Evolutionary conservation across 352 stramenopile genomes (phyloP), one percentile per base, ranked within the genome.

Genomic region (Phytophthora hybrid): DNA sequence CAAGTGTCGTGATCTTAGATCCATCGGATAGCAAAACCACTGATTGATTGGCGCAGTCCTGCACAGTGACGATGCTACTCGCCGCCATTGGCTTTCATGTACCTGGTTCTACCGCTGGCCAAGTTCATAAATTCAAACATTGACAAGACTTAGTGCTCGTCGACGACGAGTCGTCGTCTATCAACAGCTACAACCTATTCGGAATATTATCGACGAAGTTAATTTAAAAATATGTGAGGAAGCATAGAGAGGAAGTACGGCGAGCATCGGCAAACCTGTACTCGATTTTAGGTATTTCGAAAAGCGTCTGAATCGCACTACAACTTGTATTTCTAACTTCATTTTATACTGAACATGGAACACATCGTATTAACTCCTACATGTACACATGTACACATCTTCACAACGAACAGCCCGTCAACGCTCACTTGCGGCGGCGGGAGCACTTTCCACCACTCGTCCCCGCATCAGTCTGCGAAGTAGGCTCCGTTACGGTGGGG

Each of bases 121-220:
- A 77, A 77, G 71, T 85, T 79, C 26, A 80, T 82, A 63, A 72
- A 66, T 52, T 23, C 44, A 1, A 74, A 69, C 55, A 64, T 85
- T 10, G 76, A 85, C 56, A 82, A 82, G 63, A 84, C 81, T 55
- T 71, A 76, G 59, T 88, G 77, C 61, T 75, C 69, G 14, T 67
- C 73, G 23, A 85, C n/a, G n/a, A n/a, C n/a, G n/a, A n/a, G n/a
- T n/a, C n/a, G n/a, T n/a, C n/a, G n/a, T n/a, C 78, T 59, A 88
- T 85, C 52, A 67, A 80, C 63, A 78, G 74, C 64, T 46, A 82
- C 26, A 73, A 73, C 23, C 46, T 79, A 14, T 85, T 84, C n/a
- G n/a, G n/a, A n/a, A n/a, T n/a, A n/a, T n/a, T n/a, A n/a, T n/a
- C n/a, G n/a, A n/a, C n/a, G n/a, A n/a, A n/a, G n/a, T n/a, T n/a